A percentile compares a stretch with the other conserved stretches of the same genome.
Conservation (phyloP, 2,329 filamentous ascomycete species). For the Hyphodiscus sp. region DNA sequence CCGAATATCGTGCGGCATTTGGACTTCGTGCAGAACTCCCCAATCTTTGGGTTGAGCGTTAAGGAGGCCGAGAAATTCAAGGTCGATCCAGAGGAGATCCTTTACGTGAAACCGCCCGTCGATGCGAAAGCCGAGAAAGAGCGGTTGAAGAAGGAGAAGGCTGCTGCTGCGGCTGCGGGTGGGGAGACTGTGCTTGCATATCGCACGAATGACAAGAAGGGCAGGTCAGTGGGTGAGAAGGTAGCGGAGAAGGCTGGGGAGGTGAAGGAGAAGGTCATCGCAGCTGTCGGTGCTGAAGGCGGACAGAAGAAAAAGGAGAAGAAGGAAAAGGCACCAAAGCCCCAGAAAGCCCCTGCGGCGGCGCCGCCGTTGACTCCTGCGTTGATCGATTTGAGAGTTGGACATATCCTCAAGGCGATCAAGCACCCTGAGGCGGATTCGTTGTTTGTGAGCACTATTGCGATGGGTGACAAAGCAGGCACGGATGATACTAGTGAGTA, state of each 20-base stretch:
- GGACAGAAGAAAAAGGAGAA: conserved; percentile 73
- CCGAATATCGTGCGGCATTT: conserved; percentile 87
- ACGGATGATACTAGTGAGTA: conserved; percentile 85
- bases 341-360: conserved; percentile 57
- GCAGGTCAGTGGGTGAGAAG: conserved; percentile 45
- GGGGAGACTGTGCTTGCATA: conserved; percentile 47
- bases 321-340: conserved; percentile 81
- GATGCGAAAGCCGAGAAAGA: conserved; percentile 96
- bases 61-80: conserved; percentile 67
- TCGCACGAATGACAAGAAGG: conserved; percentile 47
- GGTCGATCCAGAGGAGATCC: conserved; percentile 72
- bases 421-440: conserved; percentile 96
- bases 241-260: conserved; percentile 41
- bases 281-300: conserved; percentile 31
- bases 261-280: conserved; percentile 30
- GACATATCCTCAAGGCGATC: conserved; percentile 93
- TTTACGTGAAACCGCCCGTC: conserved; percentile 81
- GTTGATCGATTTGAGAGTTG: conserved; percentile 91
- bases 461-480: conserved; percentile 80
- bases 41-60: conserved; percentile 65
- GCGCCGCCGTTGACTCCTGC: conserved; percentile 74
- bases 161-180: conserved; percentile 47
- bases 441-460: conserved; percentile 90
- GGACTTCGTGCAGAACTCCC: conserved; percentile 91
- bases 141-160: conserved; percentile 92